Evolutionary conservation across 169 alveolate genomes (phyloP).

Genomic region (Plasmodium adleri): DNA sequence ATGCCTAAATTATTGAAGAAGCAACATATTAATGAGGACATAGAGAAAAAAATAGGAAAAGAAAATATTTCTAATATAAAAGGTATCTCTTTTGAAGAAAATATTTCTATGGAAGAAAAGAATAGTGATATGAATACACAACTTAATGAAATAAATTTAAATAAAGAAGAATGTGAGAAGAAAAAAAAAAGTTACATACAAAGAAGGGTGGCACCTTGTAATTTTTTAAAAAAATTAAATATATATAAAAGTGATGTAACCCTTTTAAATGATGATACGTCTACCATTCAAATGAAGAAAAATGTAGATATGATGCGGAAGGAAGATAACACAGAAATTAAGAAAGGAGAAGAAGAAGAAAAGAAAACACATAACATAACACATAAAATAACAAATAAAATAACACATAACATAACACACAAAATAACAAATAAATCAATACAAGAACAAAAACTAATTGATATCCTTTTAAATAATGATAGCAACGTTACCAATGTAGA

Average conservation of each 20-base stretch:
- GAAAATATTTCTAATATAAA: neutral
- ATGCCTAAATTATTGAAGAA: neutral
- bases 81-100: too few relatives aligned
- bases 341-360: neutral
- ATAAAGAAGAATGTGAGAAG: neutral
- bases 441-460: neutral
- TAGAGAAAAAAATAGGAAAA: neutral
- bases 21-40: neutral
- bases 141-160: neutral
- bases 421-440: too few relatives aligned
- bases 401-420: too few relatives aligned
- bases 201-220: constrained; percentile 13
- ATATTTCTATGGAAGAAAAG: too few relatives aligned
- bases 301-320: neutral
- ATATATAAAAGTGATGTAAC: neutral
- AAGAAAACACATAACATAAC: too few relatives aligned
- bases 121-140: neutral
- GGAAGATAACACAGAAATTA: neutral
- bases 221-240: constrained; percentile 24
- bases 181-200: constrained; percentile 11
- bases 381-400: too few relatives aligned
- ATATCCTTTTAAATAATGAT: neutral
- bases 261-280: too few relatives aligned
- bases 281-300: too few relatives aligned
- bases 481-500: too few relatives aligned